Base-by-base conservation (phyloP, 2,329 filamentous ascomycete genomes). In the Cladophialophora yegresii region DNA sequence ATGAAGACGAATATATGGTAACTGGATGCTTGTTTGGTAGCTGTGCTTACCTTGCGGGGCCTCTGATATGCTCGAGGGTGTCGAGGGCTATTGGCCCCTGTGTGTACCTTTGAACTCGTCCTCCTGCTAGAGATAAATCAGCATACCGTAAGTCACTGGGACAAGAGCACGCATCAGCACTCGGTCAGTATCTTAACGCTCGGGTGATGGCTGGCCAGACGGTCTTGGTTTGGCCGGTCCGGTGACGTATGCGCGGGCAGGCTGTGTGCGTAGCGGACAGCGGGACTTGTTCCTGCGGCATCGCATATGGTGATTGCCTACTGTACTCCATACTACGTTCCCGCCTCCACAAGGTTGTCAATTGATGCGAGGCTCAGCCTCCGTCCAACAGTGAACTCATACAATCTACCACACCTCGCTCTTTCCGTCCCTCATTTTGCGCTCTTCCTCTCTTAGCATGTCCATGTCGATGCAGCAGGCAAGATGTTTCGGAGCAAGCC, bases 401-500 rank as follows among this genome's bases (percentile, higher is more conserved):
- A 3, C 32, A 59, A 51, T 16, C 49, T 30, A 58, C 4, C 55
- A 49, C 16, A 30, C 33, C 12, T 49, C 47, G 26, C 22, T 50
- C 45, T 32, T 54, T 32, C 23, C 47, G 28, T 53, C 9, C 33
- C 28, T n/a, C 40, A 16, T 33, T 54, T 30, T 30, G 26, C 51
- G 23, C 20, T 4, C 20, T 43, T 26, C 22, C 54, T 58, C 30
- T 13, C 55, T 63, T 64, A 66, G 63, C 51, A 57, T 68, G 61
- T 62, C 54, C 43, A 45, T 62, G 57, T 61, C 36, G 58, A 43
- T 53, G 36, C 55, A 43, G 53, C 54, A 51, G 28, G 7, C 40
- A 59, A 49, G 49, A 83, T 82, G 80, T 84, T 81, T 77, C 79
- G 79, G 75, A 77, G 77, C 76, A 87, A 87, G 74, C 81, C 83